Base-by-base conservation (phyloP, 441 rosid species). In the Brassica balearica region DNA sequence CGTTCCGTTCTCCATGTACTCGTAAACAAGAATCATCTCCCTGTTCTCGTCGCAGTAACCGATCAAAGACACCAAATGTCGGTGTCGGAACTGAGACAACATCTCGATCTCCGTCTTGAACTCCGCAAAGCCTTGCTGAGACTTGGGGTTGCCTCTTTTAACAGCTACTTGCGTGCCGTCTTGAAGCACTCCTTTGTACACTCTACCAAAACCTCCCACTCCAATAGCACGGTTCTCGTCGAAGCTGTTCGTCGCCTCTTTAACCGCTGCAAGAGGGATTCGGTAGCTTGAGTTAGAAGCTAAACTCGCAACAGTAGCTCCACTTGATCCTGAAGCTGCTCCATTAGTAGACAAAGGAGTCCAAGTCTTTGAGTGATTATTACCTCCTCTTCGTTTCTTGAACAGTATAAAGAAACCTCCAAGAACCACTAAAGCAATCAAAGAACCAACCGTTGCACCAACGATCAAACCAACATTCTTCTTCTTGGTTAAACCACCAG, bases 201-300 rank as follows among this genome's bases (percentile, higher is more conserved):
- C 97, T 81, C 90, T 93, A 41, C 97, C 97, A 59, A 93, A 93
- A 34, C 97, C 96, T 8, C 97, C 97, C 5, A 93, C 90, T 14
- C 96, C 96, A 59, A 93, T 88, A 6, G 84, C 93, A 85, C 88
- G 86, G 59, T 83, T 85, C 86, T 93, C 96, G 17, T 93, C 92
- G 1, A 93, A 93, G 86, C 85, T 90, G 79, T 88, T 88, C 2
- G 97, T 88, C 12, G 97, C 96, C 64, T 90, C 95, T 77, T 87
- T 90, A 79, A 91, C 86, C 14, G 86, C 91, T 41, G 53, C 86
- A 41, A 93, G 86, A 12, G 92, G 91, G 76, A 90, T 81, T 34
- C 93, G 87, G 73, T 87, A 93, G 46, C 90, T 85, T 22, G 82
- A 34, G 73, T 88, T 90, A 34, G 92, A 88, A 64, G 77, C 72